Conservation (phyloP, 177 flowering plant genomes). For the Vitis hybrid region DNA sequence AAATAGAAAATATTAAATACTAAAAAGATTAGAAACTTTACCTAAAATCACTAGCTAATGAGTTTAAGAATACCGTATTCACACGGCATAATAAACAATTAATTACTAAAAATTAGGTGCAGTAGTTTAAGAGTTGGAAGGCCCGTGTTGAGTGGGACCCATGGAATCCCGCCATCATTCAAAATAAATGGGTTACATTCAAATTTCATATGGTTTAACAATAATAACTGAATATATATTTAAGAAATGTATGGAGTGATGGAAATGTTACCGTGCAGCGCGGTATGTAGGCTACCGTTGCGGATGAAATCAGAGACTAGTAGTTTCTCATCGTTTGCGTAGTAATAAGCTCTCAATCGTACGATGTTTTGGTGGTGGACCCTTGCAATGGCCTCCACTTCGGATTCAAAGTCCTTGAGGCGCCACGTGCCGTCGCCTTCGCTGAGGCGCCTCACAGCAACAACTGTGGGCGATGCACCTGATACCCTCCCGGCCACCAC, state of each 20-base stretch:
- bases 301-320: conserved; percentile 78
- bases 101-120: too few species aligned
- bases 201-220: too few species aligned
- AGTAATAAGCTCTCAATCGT: conserved; percentile 88
- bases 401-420: conserved; percentile 77
- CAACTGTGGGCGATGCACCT: conserved; percentile 37
- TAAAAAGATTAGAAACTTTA: too few species aligned
- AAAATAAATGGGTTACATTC: too few species aligned
- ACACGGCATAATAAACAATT: too few species aligned
- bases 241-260: not conserved
- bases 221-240: not conserved
- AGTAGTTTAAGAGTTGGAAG: too few species aligned
- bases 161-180: too few species aligned
- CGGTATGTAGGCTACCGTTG: conserved; percentile 76
- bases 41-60: too few species aligned
- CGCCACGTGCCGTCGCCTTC: conserved; percentile 62
- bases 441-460: conserved; percentile 84
- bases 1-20: too few species aligned
- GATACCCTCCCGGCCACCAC: conserved; percentile 73
- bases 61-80: too few species aligned
- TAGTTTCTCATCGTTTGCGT: conserved; percentile 81
- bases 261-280: conserved; percentile 69
- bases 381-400: conserved; percentile 75
- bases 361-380: conserved; percentile 80
- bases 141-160: not conserved